Evolutionary conservation across 495 filamentous ascomycete genomes (phyloP).

Genomic region (Lentithecium fluviatile): DNA sequence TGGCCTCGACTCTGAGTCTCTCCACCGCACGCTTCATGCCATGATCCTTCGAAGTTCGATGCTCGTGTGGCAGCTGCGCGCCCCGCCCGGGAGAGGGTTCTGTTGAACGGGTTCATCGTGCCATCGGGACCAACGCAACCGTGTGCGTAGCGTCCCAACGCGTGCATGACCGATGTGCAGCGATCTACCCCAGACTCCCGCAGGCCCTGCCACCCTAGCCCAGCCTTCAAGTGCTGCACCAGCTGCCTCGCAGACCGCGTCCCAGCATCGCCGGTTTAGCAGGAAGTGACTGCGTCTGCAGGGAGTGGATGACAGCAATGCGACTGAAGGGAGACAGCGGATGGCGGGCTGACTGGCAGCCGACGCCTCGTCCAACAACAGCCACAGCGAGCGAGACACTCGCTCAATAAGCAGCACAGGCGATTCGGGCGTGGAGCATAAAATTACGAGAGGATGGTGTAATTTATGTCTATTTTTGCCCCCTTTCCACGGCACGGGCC

Average conservation of each 20-base stretch:
- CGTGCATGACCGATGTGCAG: slow-evolving; percentile 1
- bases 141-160: not conserved
- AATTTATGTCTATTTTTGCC: slow-evolving; percentile 14
- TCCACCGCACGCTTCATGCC: too few relatives aligned
- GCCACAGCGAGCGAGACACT: not conserved
- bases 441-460: not conserved
- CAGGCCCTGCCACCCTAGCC: not conserved
- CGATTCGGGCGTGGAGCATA: not conserved
- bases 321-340: not conserved
- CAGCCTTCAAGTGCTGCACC: not conserved
- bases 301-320: too few relatives aligned
- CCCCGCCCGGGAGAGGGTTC: too few relatives aligned
- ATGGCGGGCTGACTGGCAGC: not conserved
- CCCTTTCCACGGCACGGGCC: not conserved
- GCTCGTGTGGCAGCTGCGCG: too few relatives aligned
- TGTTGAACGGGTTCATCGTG: not conserved
- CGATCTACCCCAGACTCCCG: slow-evolving; percentile 27
- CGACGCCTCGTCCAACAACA: not conserved
- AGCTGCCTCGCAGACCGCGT: too few relatives aligned
- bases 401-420: slow-evolving; percentile 5
- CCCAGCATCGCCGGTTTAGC: too few relatives aligned
- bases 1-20: too few relatives aligned
- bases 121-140: slow-evolving; percentile 1
- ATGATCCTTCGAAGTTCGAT: too few relatives aligned
- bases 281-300: too few relatives aligned